Conservation (phyloP, 208 protist species). For the Acanthamoeba triangularis region DNA sequence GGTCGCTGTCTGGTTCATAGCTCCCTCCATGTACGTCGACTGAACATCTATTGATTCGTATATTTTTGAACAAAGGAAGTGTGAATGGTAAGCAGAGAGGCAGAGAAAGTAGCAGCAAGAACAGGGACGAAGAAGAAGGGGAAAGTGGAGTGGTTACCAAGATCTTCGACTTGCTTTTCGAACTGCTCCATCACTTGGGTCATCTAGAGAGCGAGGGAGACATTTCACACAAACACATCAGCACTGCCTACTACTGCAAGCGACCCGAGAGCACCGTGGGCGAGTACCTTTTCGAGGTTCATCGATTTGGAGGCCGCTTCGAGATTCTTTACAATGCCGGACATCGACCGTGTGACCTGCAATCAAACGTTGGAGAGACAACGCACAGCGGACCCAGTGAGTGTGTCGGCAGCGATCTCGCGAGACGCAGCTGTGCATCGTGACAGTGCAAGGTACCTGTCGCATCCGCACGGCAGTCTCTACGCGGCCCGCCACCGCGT, state of each 20-base stretch:
- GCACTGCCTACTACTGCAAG: no score
- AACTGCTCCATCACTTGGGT: constrained; percentile 97
- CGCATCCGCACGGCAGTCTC: constrained; percentile 96
- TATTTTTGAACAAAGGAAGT: no score
- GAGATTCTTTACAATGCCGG: constrained; percentile 96
- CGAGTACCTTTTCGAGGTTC: constrained; percentile 93
- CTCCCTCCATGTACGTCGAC: constrained; percentile 72
- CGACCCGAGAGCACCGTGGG: neutral
- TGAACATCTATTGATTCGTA: constrained; percentile 6
- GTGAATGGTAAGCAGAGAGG: no score
- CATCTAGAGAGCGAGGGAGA: constrained; percentile 82
- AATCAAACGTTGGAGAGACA: neutral
- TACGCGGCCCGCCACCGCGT: constrained; percentile 97
- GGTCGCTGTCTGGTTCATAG: constrained; percentile 65
- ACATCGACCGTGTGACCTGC: constrained; percentile 96
- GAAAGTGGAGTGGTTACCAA: constrained; percentile 95
- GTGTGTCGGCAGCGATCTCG: no score
- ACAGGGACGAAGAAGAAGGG: neutral
- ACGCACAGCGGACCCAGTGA: neutral
- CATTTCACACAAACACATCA: no score
- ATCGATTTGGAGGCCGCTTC: constrained; percentile 96
- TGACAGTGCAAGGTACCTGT: no score
- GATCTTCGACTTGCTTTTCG: constrained; percentile 98
- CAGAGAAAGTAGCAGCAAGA: neutral
- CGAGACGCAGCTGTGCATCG: no score